These are phyloP conservation scores for Phaeotremella skinneri DNA, from an alignment of 768 basidiomycete species.

Conservation along the genomic window DNA sequence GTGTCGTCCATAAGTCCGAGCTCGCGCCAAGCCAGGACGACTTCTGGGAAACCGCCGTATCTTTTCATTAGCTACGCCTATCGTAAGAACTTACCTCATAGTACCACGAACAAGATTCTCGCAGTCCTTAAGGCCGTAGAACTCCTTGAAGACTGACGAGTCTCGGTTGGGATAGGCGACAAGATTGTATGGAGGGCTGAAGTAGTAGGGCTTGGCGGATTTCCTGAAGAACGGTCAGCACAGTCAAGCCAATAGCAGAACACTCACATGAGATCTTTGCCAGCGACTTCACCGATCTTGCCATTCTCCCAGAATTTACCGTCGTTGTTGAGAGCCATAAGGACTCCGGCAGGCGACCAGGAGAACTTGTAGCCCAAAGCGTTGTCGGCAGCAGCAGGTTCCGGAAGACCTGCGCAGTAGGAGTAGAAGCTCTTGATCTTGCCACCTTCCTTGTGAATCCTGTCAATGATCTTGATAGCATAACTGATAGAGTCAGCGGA, in stretches of 20 bases:
- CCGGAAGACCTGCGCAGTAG: slow-evolving; percentile 94
- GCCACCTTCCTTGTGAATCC: slow-evolving; percentile 90
- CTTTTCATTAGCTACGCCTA: slow-evolving; percentile 7
- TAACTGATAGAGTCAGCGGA: slow-evolving; percentile 53
- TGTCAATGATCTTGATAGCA: slow-evolving; percentile 59
- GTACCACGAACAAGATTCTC: slow-evolving; percentile 91
- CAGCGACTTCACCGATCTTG: slow-evolving; percentile 65
- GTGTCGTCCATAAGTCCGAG: slow-evolving; percentile 79
- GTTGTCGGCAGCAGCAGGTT: slow-evolving; percentile 71
- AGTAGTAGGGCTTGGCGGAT: slow-evolving; percentile 87
- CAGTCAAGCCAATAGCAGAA: neutral
- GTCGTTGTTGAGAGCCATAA: slow-evolving; percentile 87
- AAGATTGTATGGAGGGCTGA: slow-evolving; percentile 91
- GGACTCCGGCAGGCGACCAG: slow-evolving; percentile 94
- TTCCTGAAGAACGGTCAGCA: slow-evolving; percentile 35
- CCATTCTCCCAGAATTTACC: slow-evolving; percentile 74
- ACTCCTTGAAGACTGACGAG: slow-evolving; percentile 84
- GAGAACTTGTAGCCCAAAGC: slow-evolving; percentile 99
- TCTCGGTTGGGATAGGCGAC: slow-evolving; percentile 97
- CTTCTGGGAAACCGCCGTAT: slow-evolving; percentile 87
- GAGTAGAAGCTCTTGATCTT: slow-evolving; percentile 74
- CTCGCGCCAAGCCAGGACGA: slow-evolving; percentile 80
- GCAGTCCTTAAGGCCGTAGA: slow-evolving; percentile 88
- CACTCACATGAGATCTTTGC: slow-evolving; percentile 75
- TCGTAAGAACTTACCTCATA: slow-evolving; percentile 62